Evolutionary conservation across 1,284 basidiomycete species (phyloP).

Genomic region (Leccinum fallax): DNA sequence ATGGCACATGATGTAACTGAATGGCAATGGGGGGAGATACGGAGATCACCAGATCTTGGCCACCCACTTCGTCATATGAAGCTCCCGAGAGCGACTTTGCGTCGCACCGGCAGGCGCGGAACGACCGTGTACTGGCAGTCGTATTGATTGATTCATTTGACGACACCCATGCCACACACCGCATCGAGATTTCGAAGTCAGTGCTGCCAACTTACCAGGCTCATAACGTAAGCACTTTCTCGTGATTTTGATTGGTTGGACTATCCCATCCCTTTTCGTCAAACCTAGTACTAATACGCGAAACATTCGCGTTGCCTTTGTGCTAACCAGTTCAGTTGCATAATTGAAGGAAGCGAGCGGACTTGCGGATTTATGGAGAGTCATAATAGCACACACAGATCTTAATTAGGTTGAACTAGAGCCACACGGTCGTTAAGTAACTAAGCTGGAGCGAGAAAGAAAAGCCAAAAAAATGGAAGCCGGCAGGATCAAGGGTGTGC

Average conservation of each 20-base stretch:
- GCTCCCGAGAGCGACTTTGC: slow-evolving; percentile 14
- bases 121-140: slow-evolving; percentile 17
- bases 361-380: slow-evolving; percentile 4
- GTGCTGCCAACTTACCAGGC: neutral
- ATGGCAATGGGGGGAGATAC: slow-evolving; percentile 15
- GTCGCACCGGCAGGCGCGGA: slow-evolving; percentile 31
- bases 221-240: neutral
- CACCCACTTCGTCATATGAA: slow-evolving; percentile 10
- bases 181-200: slow-evolving; percentile 25
- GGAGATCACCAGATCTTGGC: slow-evolving; percentile 25
- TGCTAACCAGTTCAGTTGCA: neutral
- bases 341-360: slow-evolving; percentile 23
- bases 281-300: neutral
- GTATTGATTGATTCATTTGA: slow-evolving; percentile 26
- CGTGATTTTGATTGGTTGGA: neutral
- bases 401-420: slow-evolving; percentile 20
- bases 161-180: slow-evolving; percentile 1
- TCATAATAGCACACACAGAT: slow-evolving; percentile 13
- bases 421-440: slow-evolving; percentile 14
- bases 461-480: slow-evolving; percentile 29
- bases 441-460: slow-evolving; percentile 21
- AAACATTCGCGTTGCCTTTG: neutral
- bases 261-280: neutral
- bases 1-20: slow-evolving; percentile 21
- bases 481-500: slow-evolving; percentile 5